These are phyloP conservation scores for Neofusicoccum ribis DNA, from an alignment of 2,329 filamentous ascomycete genomes.

Conservation along the genomic window DNA sequence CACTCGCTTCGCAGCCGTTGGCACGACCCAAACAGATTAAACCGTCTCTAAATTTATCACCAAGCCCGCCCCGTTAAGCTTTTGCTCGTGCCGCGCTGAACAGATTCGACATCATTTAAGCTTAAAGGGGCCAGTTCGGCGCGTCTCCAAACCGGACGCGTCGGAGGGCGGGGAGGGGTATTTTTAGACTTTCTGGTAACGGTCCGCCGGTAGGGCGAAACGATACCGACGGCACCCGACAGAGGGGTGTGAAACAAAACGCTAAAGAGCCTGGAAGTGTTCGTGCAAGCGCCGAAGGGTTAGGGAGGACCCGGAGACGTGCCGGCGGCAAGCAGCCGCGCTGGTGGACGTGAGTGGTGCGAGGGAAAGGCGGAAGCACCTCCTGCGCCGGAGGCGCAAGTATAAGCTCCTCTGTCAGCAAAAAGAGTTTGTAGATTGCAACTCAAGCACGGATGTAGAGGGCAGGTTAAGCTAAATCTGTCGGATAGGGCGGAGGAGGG, in stretches of 20 bases:
- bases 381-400: neutral
- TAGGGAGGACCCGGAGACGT: neutral
- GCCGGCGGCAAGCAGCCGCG: neutral
- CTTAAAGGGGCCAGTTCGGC: neutral
- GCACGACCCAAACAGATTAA: neutral
- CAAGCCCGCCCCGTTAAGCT: neutral
- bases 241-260: neutral
- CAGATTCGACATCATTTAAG: neutral
- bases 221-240: too few species aligned
- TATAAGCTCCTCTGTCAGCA: neutral
- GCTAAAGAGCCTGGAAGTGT: too few species aligned
- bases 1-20: too few species aligned
- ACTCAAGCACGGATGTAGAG: slow-evolving; percentile 1
- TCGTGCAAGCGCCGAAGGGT: neutral
- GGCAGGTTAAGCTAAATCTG: neutral
- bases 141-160: neutral
- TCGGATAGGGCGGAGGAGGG: neutral
- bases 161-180: neutral
- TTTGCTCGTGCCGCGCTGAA: neutral
- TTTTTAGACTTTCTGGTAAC: neutral
- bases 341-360: neutral
- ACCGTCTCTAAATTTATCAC: neutral
- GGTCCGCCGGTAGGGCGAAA: neutral
- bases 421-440: neutral
- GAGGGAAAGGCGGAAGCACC: neutral